A percentile compares a stretch with the other conserved stretches of the same genome.
Conservation (phyloP, 495 filamentous ascomycete genomes). For the Sabuloglossum arenarium region DNA sequence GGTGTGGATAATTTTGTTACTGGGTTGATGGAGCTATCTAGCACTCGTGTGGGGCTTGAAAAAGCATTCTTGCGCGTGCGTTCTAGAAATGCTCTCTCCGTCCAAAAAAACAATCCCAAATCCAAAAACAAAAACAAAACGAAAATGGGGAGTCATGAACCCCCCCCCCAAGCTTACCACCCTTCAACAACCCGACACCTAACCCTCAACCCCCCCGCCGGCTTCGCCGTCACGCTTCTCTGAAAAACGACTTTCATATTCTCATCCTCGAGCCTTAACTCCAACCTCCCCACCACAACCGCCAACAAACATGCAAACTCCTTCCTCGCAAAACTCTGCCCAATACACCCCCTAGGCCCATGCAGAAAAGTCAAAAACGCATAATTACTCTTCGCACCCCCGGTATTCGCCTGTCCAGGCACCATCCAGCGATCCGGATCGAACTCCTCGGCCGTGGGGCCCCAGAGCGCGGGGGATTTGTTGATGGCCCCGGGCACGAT, state of each 20-base stretch:
- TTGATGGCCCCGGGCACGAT: slow-evolving; percentile 26
- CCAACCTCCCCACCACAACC: slow-evolving; percentile 47
- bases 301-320: slow-evolving; percentile 75
- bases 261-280: slow-evolving; percentile 39
- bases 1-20: no score
- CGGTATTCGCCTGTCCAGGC: slow-evolving; percentile 16
- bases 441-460: slow-evolving; percentile 19
- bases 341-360: slow-evolving; percentile 27
- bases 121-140: no score
- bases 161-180: no score
- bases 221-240: slow-evolving; percentile 38
- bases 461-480: slow-evolving; percentile 16
- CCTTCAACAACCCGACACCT: slow-evolving; percentile 36
- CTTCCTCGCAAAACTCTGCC: slow-evolving; percentile 50
- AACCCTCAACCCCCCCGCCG: slow-evolving; percentile 42
- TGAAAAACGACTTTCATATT: slow-evolving; percentile 36
- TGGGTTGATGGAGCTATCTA: no score
- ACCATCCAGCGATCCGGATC: slow-evolving; percentile 23
- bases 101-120: no score
- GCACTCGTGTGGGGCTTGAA: no score
- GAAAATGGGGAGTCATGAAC: no score
- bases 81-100: no score
- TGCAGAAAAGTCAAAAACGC: slow-evolving; percentile 22
- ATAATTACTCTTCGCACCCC: slow-evolving; percentile 20
- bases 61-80: no score